Conservation (phyloP, 73 alveolate species). For the Breviolum minutum region DNA sequence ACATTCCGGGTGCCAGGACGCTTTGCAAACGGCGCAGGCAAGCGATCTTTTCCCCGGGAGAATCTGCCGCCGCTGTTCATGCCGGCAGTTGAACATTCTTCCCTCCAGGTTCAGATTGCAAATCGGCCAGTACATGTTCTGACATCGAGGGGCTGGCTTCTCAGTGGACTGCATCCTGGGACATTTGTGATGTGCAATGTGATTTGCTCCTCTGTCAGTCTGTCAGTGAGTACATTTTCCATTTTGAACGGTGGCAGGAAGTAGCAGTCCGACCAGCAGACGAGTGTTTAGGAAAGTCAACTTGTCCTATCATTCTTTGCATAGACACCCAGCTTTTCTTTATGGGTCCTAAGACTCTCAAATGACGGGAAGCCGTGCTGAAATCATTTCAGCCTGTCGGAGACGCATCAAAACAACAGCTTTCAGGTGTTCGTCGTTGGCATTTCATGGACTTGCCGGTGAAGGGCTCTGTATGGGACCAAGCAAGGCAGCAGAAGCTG, state of each 20-base stretch:
- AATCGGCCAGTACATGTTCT: background rate
- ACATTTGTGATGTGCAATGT: no score
- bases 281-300: background rate
- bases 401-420: no score
- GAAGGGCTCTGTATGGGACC: background rate
- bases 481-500: background rate
- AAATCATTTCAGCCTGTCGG: no score
- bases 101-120: background rate
- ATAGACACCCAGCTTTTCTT: background rate
- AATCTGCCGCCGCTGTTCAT: background rate
- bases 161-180: no score
- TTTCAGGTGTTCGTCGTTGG: constrained; percentile 63
- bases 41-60: background rate
- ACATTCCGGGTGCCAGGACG: background rate
- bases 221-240: no score
- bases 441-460: constrained; percentile 54
- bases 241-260: no score
- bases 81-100: background rate
- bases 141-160: background rate
- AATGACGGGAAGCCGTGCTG: no score
- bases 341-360: background rate
- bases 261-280: no score
- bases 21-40: background rate
- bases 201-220: no score
- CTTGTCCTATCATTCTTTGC: background rate